A percentile compares a stretch with the other conserved stretches of the same genome.
Conservation (phyloP, 495 filamentous ascomycete species). For the Elasticomyces elasticus region DNA sequence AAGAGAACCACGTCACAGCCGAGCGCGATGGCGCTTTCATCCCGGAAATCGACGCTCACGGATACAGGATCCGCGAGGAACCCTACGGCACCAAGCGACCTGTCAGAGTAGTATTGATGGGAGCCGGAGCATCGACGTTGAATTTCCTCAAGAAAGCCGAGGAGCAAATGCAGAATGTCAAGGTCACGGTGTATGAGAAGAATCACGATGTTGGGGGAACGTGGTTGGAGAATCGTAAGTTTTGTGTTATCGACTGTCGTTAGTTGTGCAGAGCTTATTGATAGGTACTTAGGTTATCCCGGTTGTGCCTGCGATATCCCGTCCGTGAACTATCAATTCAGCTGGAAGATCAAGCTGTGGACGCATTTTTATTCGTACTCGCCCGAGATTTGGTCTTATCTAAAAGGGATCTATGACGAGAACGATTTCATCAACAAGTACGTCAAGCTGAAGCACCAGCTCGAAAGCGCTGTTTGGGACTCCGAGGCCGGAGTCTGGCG, state of each 20-base stretch:
- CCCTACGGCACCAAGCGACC: conserved; percentile 30
- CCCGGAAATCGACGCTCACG: conserved; percentile 25
- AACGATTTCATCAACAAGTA: conserved; percentile 34
- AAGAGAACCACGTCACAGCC: conserved; percentile 17
- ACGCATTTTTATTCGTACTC: conserved; percentile 33
- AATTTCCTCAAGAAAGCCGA: conserved; percentile 36
- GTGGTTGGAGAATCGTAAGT: conserved; percentile 30
- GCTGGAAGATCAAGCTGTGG: conserved; percentile 37
- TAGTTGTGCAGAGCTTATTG: no score
- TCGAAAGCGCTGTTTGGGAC: conserved; percentile 30
- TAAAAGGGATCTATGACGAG: conserved; percentile 36
- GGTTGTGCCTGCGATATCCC: conserved; percentile 36
- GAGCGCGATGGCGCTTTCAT: conserved; percentile 25
- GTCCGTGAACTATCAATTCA: conserved; percentile 32
- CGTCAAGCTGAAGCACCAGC: conserved; percentile 29
- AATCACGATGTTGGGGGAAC: conserved; percentile 38
- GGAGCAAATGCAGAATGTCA: conserved; percentile 30
- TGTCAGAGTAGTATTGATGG: conserved; percentile 34
- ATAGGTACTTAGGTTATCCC: conserved; percentile 9
- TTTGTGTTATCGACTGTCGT: background rate
- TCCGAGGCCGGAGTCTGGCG: conserved; percentile 27
- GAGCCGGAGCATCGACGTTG: conserved; percentile 34
- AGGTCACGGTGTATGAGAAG: conserved; percentile 38
- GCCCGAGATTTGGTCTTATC: conserved; percentile 35
- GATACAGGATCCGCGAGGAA: conserved; percentile 35